phyloP scores from a whole-genome alignment of 176 grass and related monocot genomes.

The Carex littledalei region DNA sequence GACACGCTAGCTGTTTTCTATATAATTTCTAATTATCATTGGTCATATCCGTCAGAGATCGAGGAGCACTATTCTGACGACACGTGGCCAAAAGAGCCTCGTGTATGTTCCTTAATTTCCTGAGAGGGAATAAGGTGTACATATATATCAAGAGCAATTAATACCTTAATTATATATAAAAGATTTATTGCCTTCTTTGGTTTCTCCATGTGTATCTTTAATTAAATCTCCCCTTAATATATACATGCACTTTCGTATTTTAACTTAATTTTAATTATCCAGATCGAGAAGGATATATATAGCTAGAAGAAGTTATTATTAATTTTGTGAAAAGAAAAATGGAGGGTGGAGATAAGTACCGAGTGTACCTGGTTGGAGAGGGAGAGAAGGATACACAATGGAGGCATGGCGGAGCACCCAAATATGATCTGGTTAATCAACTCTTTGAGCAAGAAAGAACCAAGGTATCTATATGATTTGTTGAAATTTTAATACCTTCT shows the following conservation, averaged over 20 bases:
- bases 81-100: background rate
- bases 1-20: background rate
- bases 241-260: background rate
- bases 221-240: background rate
- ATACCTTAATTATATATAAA: background rate
- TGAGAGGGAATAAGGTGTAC: background rate
- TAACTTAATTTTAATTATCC: background rate
- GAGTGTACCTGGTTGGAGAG: slow-evolving; percentile 57
- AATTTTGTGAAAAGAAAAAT: slow-evolving; percentile 28
- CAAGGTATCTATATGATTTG: slow-evolving; percentile 23
- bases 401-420: slow-evolving; percentile 68
- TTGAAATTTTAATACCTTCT: background rate
- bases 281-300: background rate
- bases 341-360: slow-evolving; percentile 61
- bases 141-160: background rate
- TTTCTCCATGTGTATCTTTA: background rate
- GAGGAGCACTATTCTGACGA: background rate
- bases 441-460: slow-evolving; percentile 83
- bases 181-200: background rate
- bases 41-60: background rate
- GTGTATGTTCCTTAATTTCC: background rate
- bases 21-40: background rate
- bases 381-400: slow-evolving; percentile 66
- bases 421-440: slow-evolving; percentile 67
- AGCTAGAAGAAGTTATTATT: background rate